Conservation (phyloP, 2,329 filamentous ascomycete species). For the Cladosporium austrohemisphaericum region DNA sequence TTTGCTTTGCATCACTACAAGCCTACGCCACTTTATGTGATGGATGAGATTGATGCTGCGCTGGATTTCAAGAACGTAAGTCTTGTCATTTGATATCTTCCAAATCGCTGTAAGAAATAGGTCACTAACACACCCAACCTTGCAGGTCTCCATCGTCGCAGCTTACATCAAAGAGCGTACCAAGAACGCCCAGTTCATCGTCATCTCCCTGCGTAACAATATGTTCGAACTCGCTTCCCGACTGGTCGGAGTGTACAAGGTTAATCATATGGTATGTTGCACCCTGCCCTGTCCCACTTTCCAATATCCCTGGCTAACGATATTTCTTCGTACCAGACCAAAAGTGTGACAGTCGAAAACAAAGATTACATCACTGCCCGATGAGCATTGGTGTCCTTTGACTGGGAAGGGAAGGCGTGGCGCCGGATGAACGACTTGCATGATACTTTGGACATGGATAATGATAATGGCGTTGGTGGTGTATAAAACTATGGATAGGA, state of each 20-base stretch:
- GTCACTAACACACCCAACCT: too few species aligned
- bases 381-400: background rate
- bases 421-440: background rate
- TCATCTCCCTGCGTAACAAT: constrained; percentile 96
- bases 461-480: too few species aligned
- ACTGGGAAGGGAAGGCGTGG: too few species aligned
- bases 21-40: constrained; percentile 95
- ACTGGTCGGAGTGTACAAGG: constrained; percentile 97
- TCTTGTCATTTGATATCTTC: constrained; percentile 24
- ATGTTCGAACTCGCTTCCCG: constrained; percentile 99
- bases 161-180: constrained; percentile 99
- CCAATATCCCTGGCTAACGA: constrained; percentile 13
- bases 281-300: background rate
- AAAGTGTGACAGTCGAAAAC: constrained; percentile 52
- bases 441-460: too few species aligned
- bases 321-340: constrained; percentile 41
- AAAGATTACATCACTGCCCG: constrained; percentile 41
- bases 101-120: too few species aligned
- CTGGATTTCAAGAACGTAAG: constrained; percentile 96
- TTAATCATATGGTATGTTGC: constrained; percentile 78
- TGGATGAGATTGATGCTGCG: constrained; percentile 99
- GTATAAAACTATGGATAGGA: too few species aligned
- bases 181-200: constrained; percentile 98
- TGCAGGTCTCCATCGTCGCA: constrained; percentile 88
- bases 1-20: constrained; percentile 98